Base-by-base conservation (phyloP, 139 green algal genomes). In the Micractinium sp. region DNA sequence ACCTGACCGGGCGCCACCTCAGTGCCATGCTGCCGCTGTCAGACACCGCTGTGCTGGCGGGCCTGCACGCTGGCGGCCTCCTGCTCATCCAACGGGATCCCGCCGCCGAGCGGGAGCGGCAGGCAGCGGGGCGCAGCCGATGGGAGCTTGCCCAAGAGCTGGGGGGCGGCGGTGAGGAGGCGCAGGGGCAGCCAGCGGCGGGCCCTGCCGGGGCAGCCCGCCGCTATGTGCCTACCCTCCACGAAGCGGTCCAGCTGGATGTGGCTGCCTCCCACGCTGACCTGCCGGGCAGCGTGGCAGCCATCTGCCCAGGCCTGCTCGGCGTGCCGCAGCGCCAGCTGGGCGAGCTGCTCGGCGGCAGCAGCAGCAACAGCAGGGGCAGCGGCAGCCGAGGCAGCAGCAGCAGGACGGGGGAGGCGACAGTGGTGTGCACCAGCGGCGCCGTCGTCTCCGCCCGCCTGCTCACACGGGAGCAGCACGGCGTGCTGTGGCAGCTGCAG, bases 341-440 rank as follows among this genome's bases (percentile, higher is more conserved):
- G 29, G 12, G 60, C 0, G 66, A 80, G 19, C 66, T 67, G 47
- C 35, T 36, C 14, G 35, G 60, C 35, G 20, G 67, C 83, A 61
- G 38, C 83, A 23, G 29, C 67, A 29, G 38, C 83, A 23, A 15
- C 67, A 29, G 41, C 83, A 41, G 18, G 19, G 29, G 5, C 39
- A 67, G 36, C 38, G 4, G 16, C 18, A 9, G 79, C 47, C 3
- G n/a, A 27, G 53, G 67, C 83, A 39, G 29, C 29, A 22, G 74
- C 33, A 38, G 74, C 31, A 1, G 31, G 31, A 31, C 71, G 29
- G 74, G n/a, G 74, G 3, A 47, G 33, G 74, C 19, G 0, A 80
- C 67, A 14, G 36, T 87, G 67, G 83, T 87, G 66, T 63, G 67
- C 83, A 81, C 36, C 38, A 87, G 56, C 31, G 83, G 83, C 38